These are phyloP conservation scores for Globisporangium heterothallicum DNA, from an alignment of 352 stramenopile genomes.

Conservation along the genomic window DNA sequence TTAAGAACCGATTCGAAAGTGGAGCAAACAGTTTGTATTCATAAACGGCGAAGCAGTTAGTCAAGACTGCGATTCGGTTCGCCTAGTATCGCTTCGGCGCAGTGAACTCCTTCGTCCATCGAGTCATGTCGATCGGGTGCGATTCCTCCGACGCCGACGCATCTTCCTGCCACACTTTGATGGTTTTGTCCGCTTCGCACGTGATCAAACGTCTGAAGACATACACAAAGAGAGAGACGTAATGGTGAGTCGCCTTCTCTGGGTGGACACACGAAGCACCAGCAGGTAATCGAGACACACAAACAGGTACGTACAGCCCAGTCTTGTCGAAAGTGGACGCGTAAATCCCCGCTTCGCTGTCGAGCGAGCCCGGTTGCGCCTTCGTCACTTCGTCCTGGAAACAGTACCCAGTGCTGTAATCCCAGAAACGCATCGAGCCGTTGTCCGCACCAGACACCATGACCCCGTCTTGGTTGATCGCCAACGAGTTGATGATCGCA, in stretches of 20 bases:
- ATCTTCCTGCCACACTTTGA: slow-evolving; percentile 99
- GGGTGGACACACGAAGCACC: neutral
- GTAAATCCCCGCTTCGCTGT: slow-evolving; percentile 98
- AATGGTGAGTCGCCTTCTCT: neutral
- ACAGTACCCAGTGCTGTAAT: slow-evolving; percentile 97
- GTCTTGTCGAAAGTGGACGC: slow-evolving; percentile 97
- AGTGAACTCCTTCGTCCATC: slow-evolving; percentile 94
- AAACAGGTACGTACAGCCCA: slow-evolving; percentile 62
- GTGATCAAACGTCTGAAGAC: slow-evolving; percentile 93
- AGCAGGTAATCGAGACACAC: slow-evolving; percentile 6
- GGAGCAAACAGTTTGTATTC: too few relatives aligned
- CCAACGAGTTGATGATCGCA: slow-evolving; percentile 97
- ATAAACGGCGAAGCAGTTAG: too few relatives aligned
- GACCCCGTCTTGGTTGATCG: slow-evolving; percentile 97
- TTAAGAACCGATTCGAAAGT: too few relatives aligned
- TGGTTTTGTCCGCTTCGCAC: slow-evolving; percentile 99
- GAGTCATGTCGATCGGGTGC: slow-evolving; percentile 97
- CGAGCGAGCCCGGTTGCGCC: slow-evolving; percentile 93
- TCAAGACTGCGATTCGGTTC: too few relatives aligned
- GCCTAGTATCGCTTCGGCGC: slow-evolving; percentile 72
- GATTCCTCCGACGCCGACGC: slow-evolving; percentile 91
- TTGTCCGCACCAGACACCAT: slow-evolving; percentile 96
- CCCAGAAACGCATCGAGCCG: slow-evolving; percentile 97
- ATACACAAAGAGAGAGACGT: slow-evolving; percentile 4
- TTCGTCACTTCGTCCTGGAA: slow-evolving; percentile 96